Evolutionary conservation across 441 rosid genomes (phyloP), one percentile per base, ranked within the genome.

Genomic region (Kokia cookei): DNA sequence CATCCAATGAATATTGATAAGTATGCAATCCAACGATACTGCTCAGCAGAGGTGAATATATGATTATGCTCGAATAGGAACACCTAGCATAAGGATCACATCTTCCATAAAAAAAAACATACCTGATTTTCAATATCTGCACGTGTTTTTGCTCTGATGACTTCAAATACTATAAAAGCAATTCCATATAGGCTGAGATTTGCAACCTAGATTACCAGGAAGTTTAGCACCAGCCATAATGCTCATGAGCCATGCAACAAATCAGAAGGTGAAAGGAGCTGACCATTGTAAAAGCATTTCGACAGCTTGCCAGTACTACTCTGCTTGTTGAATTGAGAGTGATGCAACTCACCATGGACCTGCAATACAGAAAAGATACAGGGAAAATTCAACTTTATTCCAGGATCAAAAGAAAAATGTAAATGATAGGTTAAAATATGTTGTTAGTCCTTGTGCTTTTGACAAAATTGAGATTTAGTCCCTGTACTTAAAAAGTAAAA

Each of bases 21-120:
- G 83, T 96, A 92, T 50, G 98, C 99, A 79, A 96, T 93, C 98
- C 95, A 93, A 3, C 94, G 91, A 74, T 93, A 96, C 96, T 96
- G 93, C 70, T 71, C 77, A 74, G 48, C 65, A 51, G 63, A 50
- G 73, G 75, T 45, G 71, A 80, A 51, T 43, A 63, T 37, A 63
- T 32, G 70, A 76, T 68, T 15, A 55, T 32, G 58, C 54, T 35
- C 32, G 62, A 72, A 58, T 57, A 26, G 57, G 75, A 71, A 43
- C n/a, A 71, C 48, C 45, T 32, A 75, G 60, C 9, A 45, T 9
- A 67, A 24, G 47, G n/a, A 71, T 53, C 24, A 32, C 27, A 60
- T 73, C 7, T 27, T 50, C 69, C n/a, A 58, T 5, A 72, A 69
- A 69, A 48, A 71, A 67, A 35, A 53, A 64, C 4, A 57, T 77